Evolutionary conservation across 495 filamentous ascomycete species (phyloP).

Genomic region (Podospora comata): DNA sequence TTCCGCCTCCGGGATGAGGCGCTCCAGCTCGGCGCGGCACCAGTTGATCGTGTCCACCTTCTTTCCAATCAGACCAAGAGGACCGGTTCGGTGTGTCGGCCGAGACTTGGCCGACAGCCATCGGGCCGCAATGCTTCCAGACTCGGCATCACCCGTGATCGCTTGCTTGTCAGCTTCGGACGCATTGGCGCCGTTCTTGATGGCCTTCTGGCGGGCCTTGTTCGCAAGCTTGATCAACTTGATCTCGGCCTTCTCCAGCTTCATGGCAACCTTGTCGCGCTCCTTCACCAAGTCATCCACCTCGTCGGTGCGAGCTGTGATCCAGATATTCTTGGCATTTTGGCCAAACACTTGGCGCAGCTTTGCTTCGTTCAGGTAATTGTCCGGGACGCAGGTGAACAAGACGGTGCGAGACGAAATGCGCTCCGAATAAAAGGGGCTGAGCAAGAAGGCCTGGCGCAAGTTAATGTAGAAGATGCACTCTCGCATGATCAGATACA

Average conservation of each 20-base stretch:
- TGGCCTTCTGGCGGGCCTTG: slow-evolving; percentile 64
- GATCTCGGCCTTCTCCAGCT: slow-evolving; percentile 85
- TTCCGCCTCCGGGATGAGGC: slow-evolving; percentile 75
- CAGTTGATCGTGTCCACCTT: slow-evolving; percentile 97
- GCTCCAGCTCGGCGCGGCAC: slow-evolving; percentile 77
- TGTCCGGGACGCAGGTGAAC: slow-evolving; percentile 77
- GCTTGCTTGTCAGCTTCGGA: slow-evolving; percentile 49
- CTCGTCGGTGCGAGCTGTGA: slow-evolving; percentile 72
- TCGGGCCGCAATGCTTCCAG: slow-evolving; percentile 74
- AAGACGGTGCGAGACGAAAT: slow-evolving; percentile 93
- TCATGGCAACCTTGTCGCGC: slow-evolving; percentile 77
- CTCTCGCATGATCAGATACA: slow-evolving; percentile 87
- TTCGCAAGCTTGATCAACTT: slow-evolving; percentile 83
- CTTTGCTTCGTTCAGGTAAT: slow-evolving; percentile 69
- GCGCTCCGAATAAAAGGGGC: slow-evolving; percentile 80
- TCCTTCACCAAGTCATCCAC: slow-evolving; percentile 82
- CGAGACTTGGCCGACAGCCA: slow-evolving; percentile 78
- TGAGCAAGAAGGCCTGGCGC: slow-evolving; percentile 89
- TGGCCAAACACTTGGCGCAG: slow-evolving; percentile 76
- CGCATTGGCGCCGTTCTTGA: slow-evolving; percentile 63
- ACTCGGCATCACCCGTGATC: slow-evolving; percentile 52
- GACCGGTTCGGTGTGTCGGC: slow-evolving; percentile 78
- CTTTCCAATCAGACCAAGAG: slow-evolving; percentile 71
- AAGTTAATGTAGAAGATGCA: slow-evolving; percentile 93
- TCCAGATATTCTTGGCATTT: slow-evolving; percentile 82